phyloP scores from a whole-genome alignment of 768 basidiomycete species.

The Lentinula boryana region DNA sequence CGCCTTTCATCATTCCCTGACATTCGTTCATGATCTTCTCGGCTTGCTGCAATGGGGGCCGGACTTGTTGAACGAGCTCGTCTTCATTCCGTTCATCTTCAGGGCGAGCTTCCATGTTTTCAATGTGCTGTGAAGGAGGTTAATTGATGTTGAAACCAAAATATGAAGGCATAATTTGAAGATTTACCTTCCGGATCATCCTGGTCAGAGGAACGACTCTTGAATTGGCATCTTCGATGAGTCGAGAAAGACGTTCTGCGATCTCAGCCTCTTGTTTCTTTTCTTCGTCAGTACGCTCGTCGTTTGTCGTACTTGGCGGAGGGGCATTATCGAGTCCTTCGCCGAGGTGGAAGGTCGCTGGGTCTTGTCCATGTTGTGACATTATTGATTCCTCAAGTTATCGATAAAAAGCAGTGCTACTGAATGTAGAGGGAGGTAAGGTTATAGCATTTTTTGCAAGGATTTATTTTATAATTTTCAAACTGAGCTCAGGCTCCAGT shows the following conservation, averaged over 20 bases:
- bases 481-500: too few species aligned
- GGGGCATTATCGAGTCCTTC: not conserved
- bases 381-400: not conserved
- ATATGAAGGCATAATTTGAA: not conserved
- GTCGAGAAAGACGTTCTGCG: constrained; percentile 25
- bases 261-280: constrained; percentile 19
- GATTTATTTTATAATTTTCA: too few species aligned
- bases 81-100: constrained; percentile 30
- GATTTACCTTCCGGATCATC: constrained; percentile 30
- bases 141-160: not conserved
- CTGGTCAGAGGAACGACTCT: constrained; percentile 24
- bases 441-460: not conserved
- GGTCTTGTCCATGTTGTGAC: not conserved
- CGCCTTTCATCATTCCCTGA: constrained; percentile 27
- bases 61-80: constrained; percentile 28
- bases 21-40: constrained; percentile 32
- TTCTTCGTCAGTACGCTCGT: constrained; percentile 19
- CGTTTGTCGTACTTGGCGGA: constrained; percentile 4
- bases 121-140: constrained; percentile 22
- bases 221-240: constrained; percentile 29
- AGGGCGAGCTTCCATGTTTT: constrained; percentile 23
- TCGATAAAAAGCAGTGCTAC: not conserved
- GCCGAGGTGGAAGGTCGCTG: not conserved
- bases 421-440: too few species aligned
- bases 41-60: constrained; percentile 30